Base-by-base conservation (phyloP, 176 grass and related monocot species). In the Avena sativa region DNA sequence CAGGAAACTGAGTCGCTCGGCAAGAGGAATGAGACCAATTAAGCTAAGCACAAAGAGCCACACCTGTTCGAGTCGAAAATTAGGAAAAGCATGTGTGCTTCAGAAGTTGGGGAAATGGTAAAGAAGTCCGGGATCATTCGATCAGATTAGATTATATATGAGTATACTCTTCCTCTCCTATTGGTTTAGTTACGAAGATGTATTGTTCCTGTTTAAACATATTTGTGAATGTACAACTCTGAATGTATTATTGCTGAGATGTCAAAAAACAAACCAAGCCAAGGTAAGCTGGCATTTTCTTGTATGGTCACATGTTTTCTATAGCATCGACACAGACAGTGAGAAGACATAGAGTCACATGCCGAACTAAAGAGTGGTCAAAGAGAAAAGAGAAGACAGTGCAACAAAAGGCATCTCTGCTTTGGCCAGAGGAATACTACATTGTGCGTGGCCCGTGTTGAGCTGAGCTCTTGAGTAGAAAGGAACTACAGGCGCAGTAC, bases 1-100 rank as follows among this genome's bases (percentile, higher is more conserved):
- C 78, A 98, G 91, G 66, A 98, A 98, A 88, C 96, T 98, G 56
- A 98, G 89, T 38, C 96, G 90, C 79, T 98, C 96, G 25, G 96
- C 93, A 76, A 98, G 96, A 78, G 96, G 96, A 78, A 88, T 78
- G 11, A 98, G 88, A 17, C 93, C 96, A 7, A 98, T 72, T 76
- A 98, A 95, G 82, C 96, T 98, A 49, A 90, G 79, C 11, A 91
- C 93, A 82, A 98, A 98, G 65, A 95, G 30, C 96, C 93, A 98
- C 38, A 81, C 91, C 96, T 98, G 72, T 82, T 83, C n/a, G 20
- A 71, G 66, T 73, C 23, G n/a, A 19, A 64, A 19, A 75, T 48
- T 63, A 4, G 51, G 66, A 8, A 61, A 86, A 70, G 3, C 28
- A 81, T 16, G 12, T 40, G 63, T 9, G 51, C 81, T 74, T 55